These are phyloP conservation scores for Daldinia loculata DNA, from an alignment of 495 filamentous ascomycete genomes.

Conservation along the genomic window DNA sequence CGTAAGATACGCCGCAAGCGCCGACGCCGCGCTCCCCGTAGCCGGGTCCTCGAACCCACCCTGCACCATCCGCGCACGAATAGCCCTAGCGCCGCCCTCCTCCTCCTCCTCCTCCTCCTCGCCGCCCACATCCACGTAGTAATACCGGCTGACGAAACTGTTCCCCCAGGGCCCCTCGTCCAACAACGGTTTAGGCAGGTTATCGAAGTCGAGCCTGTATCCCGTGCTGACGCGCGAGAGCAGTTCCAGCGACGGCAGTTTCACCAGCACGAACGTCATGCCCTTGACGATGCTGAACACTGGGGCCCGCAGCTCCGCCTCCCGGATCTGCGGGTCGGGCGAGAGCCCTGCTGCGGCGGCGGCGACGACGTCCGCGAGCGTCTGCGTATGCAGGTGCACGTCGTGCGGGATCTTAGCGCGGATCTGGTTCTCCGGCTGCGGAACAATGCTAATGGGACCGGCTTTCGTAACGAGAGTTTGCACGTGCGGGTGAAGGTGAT, in stretches of 20 bases:
- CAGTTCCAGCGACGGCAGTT: conserved; percentile 57
- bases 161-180: conserved; percentile 65
- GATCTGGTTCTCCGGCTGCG: conserved; percentile 42
- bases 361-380: conserved; percentile 39
- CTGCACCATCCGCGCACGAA: conserved; percentile 64
- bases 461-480: conserved; percentile 67
- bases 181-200: conserved; percentile 45
- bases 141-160: conserved; percentile 64
- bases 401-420: conserved; percentile 70
- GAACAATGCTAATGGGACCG: conserved; percentile 57
- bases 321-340: conserved; percentile 40
- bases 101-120: conserved; percentile 24
- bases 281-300: conserved; percentile 73
- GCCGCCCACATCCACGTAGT: conserved; percentile 55
- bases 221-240: conserved; percentile 49
- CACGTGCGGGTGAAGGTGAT: conserved; percentile 42
- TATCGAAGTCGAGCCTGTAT: conserved; percentile 44
- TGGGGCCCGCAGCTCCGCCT: conserved; percentile 52
- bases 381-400: conserved; percentile 65
- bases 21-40: conserved; percentile 70
- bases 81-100: conserved; percentile 30
- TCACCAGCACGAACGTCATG: conserved; percentile 69
- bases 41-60: conserved; percentile 71
- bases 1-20: conserved; percentile 65
- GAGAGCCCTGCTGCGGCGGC: conserved; percentile 33